These are phyloP conservation scores for Hymenochaete sp. DNA, from an alignment of 1,284 basidiomycete genomes.

Conservation along the genomic window DNA sequence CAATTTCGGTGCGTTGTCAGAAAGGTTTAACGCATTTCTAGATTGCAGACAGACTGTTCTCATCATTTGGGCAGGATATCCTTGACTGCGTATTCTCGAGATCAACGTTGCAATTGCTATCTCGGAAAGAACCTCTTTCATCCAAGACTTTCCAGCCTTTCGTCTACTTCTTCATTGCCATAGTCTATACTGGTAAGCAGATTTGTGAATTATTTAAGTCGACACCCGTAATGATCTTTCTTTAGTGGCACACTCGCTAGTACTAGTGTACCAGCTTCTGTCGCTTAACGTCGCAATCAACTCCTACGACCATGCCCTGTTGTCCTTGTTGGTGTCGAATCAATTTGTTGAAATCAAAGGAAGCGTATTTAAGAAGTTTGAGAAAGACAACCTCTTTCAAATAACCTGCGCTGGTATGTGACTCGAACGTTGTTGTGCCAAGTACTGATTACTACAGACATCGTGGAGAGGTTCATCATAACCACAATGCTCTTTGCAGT, in stretches of 20 bases:
- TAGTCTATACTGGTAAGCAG: slow-evolving; percentile 73
- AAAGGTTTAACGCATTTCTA: slow-evolving; percentile 28
- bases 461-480: slow-evolving; percentile 95
- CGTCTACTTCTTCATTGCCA: slow-evolving; percentile 78
- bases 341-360: slow-evolving; percentile 99
- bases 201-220: neutral
- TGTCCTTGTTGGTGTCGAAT: slow-evolving; percentile 93
- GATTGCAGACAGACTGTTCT: slow-evolving; percentile 94
- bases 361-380: slow-evolving; percentile 99
- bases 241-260: slow-evolving; percentile 81
- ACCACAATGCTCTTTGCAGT: slow-evolving; percentile 88
- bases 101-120: slow-evolving; percentile 76
- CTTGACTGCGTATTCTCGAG: slow-evolving; percentile 94
- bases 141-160: slow-evolving; percentile 67
- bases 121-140: slow-evolving; percentile 49
- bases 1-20: slow-evolving; percentile 5
- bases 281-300: slow-evolving; percentile 97
- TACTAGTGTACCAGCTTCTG: slow-evolving; percentile 95
- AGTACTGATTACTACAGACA: slow-evolving; percentile 48
- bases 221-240: neutral
- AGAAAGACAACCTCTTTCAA: slow-evolving; percentile 99
- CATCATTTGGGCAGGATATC: slow-evolving; percentile 96
- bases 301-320: slow-evolving; percentile 93
- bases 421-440: neutral
- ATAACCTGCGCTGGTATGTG: slow-evolving; percentile 86